Conservation (phyloP, 1,284 basidiomycete species). For the Moesziomyces parantarcticus region DNA sequence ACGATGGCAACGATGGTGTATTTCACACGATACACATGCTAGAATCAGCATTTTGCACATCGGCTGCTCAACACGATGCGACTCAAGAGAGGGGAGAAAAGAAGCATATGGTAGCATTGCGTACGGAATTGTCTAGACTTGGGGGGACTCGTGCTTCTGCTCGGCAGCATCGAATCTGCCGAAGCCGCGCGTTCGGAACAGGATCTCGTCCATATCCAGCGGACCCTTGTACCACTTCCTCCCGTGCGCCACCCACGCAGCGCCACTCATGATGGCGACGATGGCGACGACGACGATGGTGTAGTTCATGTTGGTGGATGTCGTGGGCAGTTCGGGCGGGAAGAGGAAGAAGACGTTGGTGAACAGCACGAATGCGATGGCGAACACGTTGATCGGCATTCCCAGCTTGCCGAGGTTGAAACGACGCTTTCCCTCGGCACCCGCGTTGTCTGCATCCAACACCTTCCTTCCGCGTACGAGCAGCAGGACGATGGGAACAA, state of each 20-base stretch:
- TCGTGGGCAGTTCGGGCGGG: slow-evolving; percentile 69
- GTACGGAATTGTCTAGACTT: too few relatives aligned
- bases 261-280: slow-evolving; percentile 31
- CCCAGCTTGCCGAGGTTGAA: slow-evolving; percentile 50
- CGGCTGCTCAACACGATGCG: too few relatives aligned
- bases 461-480: slow-evolving; percentile 69
- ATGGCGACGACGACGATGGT: slow-evolving; percentile 64
- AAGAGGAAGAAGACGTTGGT: slow-evolving; percentile 72
- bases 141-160: background rate
- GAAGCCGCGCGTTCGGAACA: slow-evolving; percentile 35
- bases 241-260: slow-evolving; percentile 48
- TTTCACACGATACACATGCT: too few relatives aligned
- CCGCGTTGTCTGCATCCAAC: slow-evolving; percentile 46
- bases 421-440: slow-evolving; percentile 31
- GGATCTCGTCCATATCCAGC: slow-evolving; percentile 41
- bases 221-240: slow-evolving; percentile 52
- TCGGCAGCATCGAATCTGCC: slow-evolving; percentile 12
- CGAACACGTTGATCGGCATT: slow-evolving; percentile 68
- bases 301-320: slow-evolving; percentile 70
- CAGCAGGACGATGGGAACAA: slow-evolving; percentile 68
- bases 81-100: too few relatives aligned
- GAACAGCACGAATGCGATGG: slow-evolving; percentile 68
- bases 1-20: slow-evolving; percentile 43
- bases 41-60: too few relatives aligned
- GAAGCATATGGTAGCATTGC: too few relatives aligned